Conservation (phyloP, 768 basidiomycete genomes). For the Leccinum olivaceopallidum region DNA sequence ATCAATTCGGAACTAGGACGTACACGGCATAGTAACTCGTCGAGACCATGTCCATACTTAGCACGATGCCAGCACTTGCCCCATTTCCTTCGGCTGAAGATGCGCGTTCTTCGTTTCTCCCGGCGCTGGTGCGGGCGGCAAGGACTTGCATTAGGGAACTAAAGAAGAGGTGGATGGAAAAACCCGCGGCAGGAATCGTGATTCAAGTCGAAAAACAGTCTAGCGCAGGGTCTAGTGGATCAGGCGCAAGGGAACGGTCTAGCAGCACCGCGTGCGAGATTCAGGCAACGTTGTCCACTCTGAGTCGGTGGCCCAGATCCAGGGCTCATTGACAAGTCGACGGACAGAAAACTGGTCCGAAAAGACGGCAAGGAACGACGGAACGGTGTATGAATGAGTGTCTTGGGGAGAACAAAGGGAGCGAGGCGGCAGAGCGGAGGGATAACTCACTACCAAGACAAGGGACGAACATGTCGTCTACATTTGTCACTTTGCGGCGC, state of each 20-base stretch:
- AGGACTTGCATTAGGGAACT: slow-evolving; percentile 14
- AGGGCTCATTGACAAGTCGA: slow-evolving; percentile 13
- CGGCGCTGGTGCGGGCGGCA: slow-evolving; percentile 6
- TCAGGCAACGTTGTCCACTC: slow-evolving; percentile 16
- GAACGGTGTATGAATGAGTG: slow-evolving; percentile 1
- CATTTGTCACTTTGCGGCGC: slow-evolving; percentile 2
- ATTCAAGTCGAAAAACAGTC: background rate
- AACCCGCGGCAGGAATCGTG: background rate
- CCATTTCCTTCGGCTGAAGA: slow-evolving; percentile 43
- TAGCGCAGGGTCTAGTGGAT: slow-evolving; percentile 1
- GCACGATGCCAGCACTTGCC: slow-evolving; percentile 53
- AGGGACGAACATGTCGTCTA: slow-evolving; percentile 8
- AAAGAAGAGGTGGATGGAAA: background rate
- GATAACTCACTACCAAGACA: slow-evolving; percentile 8
- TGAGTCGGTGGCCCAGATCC: background rate
- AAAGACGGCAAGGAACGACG: background rate
- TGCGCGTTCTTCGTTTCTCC: slow-evolving; percentile 14
- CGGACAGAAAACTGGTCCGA: background rate
- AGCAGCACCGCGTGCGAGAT: slow-evolving; percentile 21
- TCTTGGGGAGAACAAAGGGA: background rate
- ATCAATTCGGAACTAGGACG: slow-evolving; percentile 4
- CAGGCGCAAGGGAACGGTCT: slow-evolving; percentile 6
- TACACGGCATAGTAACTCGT: slow-evolving; percentile 60
- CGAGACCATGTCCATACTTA: slow-evolving; percentile 57
- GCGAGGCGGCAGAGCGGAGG: slow-evolving; percentile 9